Evolutionary conservation across 331 rosid genomes (phyloP).

Genomic region (Phaseolus coccineus): DNA sequence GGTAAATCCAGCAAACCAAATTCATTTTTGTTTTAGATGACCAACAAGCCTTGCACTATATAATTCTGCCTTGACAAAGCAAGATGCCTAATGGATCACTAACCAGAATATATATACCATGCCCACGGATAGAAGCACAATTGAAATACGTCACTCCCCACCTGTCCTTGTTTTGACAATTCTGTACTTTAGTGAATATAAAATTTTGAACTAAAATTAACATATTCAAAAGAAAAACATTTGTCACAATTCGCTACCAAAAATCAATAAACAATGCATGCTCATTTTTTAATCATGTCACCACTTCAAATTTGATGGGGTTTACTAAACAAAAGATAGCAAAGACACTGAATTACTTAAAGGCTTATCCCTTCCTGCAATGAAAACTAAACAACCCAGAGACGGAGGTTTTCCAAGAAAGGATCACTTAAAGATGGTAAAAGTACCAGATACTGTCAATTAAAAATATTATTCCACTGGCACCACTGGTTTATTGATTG

Average conservation of each 20-base stretch:
- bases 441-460: constrained; percentile 5
- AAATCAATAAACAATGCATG: not conserved
- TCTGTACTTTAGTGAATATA: not conserved
- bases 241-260: not conserved
- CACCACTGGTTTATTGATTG: not conserved
- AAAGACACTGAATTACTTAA: not conserved
- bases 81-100: not conserved
- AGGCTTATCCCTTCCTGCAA: not conserved
- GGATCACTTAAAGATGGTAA: not conserved
- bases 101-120: not conserved
- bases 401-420: not conserved
- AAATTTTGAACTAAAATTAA: not conserved
- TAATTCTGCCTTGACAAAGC: not conserved
- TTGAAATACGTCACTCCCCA: not conserved
- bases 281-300: not conserved
- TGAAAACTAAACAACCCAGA: not conserved
- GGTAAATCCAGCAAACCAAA: not conserved
- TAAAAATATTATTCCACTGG: not conserved
- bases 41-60: not conserved
- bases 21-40: not conserved
- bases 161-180: not conserved
- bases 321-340: not conserved
- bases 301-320: not conserved
- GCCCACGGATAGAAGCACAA: not conserved
- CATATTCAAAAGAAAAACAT: not conserved